These are phyloP conservation scores for Lentinula detonsa DNA, from an alignment of 768 basidiomycete genomes.

Conservation along the genomic window DNA sequence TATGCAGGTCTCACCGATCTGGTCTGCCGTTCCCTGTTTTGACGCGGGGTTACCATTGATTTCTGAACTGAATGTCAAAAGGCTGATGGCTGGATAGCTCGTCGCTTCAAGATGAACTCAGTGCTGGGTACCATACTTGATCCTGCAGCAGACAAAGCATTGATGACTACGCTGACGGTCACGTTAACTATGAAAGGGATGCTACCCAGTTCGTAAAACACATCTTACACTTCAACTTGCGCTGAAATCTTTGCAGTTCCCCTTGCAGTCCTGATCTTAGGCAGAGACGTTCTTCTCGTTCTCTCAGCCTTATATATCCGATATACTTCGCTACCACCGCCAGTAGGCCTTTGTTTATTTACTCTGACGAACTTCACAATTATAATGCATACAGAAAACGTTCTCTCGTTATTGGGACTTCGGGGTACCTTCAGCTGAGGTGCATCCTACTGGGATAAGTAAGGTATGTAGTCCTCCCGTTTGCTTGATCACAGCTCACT, in stretches of 20 bases:
- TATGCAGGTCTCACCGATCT: constrained; percentile 92
- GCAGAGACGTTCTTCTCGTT: constrained; percentile 81
- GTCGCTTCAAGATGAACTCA: constrained; percentile 78
- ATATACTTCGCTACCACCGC: constrained; percentile 81
- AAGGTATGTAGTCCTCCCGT: constrained; percentile 45
- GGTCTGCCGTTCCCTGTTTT: constrained; percentile 43
- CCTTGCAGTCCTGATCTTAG: constrained; percentile 79
- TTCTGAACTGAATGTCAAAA: constrained; percentile 25
- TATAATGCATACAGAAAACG: constrained; percentile 60
- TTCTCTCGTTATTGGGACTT: constrained; percentile 94
- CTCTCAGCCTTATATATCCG: constrained; percentile 91
- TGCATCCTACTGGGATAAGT: constrained; percentile 89
- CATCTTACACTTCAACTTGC: not conserved
- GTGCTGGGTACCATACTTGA: constrained; percentile 96
- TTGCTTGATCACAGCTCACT: not conserved
- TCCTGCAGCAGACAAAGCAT: constrained; percentile 92
- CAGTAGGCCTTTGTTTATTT: constrained; percentile 45
- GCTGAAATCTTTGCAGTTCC: constrained; percentile 51
- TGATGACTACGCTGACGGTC: constrained; percentile 91
- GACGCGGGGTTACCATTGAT: constrained; percentile 3
- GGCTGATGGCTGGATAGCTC: constrained; percentile 89
- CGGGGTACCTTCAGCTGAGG: constrained; percentile 91
- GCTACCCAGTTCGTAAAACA: constrained; percentile 63
- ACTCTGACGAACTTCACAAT: not conserved
- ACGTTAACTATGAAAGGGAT: constrained; percentile 80